Percentiles rank a stretch among this genome's conserved stretches.
Evolutionary conservation across 2,329 filamentous ascomycete genomes (phyloP).

Genomic region (Aspergillus sp.): DNA sequence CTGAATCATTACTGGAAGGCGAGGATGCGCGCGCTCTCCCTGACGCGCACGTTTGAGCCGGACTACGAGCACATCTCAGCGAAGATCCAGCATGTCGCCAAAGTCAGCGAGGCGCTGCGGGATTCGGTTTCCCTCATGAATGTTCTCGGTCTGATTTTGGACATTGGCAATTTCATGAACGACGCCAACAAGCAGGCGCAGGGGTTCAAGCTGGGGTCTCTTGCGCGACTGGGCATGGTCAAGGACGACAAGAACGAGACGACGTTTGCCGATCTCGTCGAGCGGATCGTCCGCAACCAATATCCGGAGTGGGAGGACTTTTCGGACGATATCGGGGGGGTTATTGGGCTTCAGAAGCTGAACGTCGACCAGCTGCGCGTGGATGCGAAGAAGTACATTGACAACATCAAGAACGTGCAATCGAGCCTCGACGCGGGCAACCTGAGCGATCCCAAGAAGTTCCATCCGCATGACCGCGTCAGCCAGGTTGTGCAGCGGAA

Average conservation of each 20-base stretch:
- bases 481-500: conserved; percentile 79
- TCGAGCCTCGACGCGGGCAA: conserved; percentile 86
- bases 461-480: conserved; percentile 94
- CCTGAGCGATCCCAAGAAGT: conserved; percentile 90
- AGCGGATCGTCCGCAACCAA: conserved; percentile 90
- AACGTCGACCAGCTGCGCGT: conserved; percentile 85
- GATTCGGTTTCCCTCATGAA: conserved; percentile 94
- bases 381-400: conserved; percentile 86
- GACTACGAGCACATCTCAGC: conserved; percentile 88
- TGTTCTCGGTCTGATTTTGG: conserved; percentile 86
- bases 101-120: conserved; percentile 77
- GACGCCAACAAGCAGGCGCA: conserved; percentile 96
- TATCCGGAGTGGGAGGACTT: conserved; percentile 95
- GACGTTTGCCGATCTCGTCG: conserved; percentile 88
- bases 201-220: conserved; percentile 94
- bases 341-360: conserved; percentile 73
- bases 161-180: conserved; percentile 99
- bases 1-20: conserved; percentile 98
- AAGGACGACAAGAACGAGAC: conserved; percentile 99
- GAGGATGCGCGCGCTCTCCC: conserved; percentile 78
- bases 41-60: conserved; percentile 72
- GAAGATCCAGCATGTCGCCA: conserved; percentile 77
- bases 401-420: conserved; percentile 91
- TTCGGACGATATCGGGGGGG: conserved; percentile 69
- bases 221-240: conserved; percentile 88